Evolutionary conservation across 331 rosid species (phyloP).

Genomic region (Cucumis variabilis): DNA sequence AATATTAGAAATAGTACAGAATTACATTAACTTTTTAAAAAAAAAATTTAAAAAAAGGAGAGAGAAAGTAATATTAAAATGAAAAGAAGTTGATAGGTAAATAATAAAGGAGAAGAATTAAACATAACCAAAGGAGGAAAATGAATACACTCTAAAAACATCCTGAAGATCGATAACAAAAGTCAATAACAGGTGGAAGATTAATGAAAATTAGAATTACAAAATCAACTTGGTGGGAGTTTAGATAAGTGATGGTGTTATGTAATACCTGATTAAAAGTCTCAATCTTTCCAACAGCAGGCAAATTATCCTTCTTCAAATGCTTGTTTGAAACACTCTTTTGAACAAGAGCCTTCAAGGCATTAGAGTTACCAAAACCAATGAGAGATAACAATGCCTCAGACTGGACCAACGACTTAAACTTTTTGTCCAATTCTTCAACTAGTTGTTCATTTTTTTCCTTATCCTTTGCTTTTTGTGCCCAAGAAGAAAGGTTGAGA

Average conservation of each 20-base stretch:
- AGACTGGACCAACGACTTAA: slow-evolving; percentile 63
- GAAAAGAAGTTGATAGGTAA: no score
- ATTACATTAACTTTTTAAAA: no score
- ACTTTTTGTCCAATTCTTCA: slow-evolving; percentile 78
- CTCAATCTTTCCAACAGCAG: slow-evolving; percentile 39
- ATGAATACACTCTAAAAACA: no score
- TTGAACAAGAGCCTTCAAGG: slow-evolving; percentile 71
- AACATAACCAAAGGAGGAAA: no score
- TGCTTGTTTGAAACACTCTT: slow-evolving; percentile 46
- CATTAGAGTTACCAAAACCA: slow-evolving; percentile 69
- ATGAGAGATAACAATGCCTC: slow-evolving; percentile 63
- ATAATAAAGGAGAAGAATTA: no score
- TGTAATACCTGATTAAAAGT: slow-evolving; percentile 55
- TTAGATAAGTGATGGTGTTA: background rate
- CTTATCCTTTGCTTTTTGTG: slow-evolving; percentile 86
- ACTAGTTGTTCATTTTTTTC: slow-evolving; percentile 74
- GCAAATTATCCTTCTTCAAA: slow-evolving; percentile 47
- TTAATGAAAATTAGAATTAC: background rate
- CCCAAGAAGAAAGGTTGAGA: slow-evolving; percentile 56
- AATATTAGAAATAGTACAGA: background rate
- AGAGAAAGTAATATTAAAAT: no score
- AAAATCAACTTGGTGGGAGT: background rate
- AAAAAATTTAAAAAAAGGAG: no score
- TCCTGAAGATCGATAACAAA: slow-evolving; percentile 5
- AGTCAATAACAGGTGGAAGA: background rate